Evolutionary conservation across 2,329 filamentous ascomycete genomes (phyloP).

Genomic region (Amauroascus niger): DNA sequence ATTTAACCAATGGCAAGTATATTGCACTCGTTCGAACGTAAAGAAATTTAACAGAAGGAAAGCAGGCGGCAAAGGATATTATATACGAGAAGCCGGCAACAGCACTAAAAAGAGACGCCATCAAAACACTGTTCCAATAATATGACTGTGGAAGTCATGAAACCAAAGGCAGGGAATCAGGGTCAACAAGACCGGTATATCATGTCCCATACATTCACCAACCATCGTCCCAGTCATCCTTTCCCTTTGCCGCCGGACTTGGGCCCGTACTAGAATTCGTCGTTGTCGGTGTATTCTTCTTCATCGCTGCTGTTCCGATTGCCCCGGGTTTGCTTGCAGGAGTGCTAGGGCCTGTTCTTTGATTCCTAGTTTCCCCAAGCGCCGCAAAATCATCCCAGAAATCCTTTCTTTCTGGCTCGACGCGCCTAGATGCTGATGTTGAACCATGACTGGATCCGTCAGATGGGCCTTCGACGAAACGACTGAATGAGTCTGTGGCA

Average conservation of each 20-base stretch:
- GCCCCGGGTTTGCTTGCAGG: conserved; percentile 35
- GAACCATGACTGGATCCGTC: conserved; percentile 23
- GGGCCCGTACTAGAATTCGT: conserved; percentile 17
- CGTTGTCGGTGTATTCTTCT: conserved; percentile 35
- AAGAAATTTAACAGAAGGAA: neutral
- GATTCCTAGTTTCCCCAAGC: conserved; percentile 39
- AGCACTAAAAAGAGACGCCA: neutral
- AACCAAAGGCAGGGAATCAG: neutral
- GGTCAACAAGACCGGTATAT: neutral
- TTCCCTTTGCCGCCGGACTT: conserved; percentile 32
- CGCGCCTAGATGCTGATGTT: conserved; percentile 39
- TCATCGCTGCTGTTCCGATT: conserved; percentile 57
- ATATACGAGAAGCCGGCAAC: neutral
- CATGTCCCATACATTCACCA: conserved; percentile 26
- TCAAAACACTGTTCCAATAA: neutral
- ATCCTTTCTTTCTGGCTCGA: conserved; percentile 60
- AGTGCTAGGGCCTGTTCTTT: conserved; percentile 21
- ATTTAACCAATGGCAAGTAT: neutral
- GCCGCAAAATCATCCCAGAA: conserved; percentile 90
- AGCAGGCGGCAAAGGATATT: neutral
- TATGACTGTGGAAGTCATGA: neutral
- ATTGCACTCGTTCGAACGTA: neutral
- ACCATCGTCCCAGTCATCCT: conserved; percentile 50
- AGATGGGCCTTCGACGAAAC: conserved; percentile 72
- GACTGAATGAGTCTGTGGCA: conserved; percentile 69